Evolutionary conservation across 306 rosid genomes (phyloP), one percentile per base, ranked within the genome.

Genomic region (Cicer judaicum): DNA sequence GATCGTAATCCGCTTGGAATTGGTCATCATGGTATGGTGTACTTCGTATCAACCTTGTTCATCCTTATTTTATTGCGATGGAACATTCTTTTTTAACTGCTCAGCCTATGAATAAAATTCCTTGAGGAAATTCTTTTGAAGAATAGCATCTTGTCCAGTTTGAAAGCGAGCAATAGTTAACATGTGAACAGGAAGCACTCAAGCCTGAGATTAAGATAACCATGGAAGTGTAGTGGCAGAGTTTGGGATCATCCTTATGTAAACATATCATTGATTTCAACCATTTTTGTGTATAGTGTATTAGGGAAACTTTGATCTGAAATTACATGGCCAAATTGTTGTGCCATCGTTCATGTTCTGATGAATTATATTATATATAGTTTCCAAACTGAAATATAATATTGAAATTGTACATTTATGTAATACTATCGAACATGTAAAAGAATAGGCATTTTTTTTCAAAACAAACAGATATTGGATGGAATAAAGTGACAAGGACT

Each of bases 251-350:
- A 62, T 64, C 19, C 41, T 14, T 78, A 36, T 18, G 55, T 74
- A 13, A 59, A 57, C 41, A 49, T 60, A 41, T 49, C 57, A 4
- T 53, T 77, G 41, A 59, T 78, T 19, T 8, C 40, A 42, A 39
- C 72, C 67, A 29, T 44, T 48, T 53, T 78, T 53, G 74, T 78
- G 57, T 71, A 46, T 56, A 59, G 34, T 57, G 63, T 53, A 6
- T 9, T 56, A 49, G 7, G 14, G 53, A 21, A 64, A 39, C 52
- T n/a, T 56, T 77, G 68, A 48, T 59, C 15, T 73, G 18, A 67
- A 44, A 8, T 69, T 56, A 15, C 55, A 4, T n/a, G 16, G 38
- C 48, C 62, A 42, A 7, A 7, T 19, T 63, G 9, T 24, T 64
- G 65, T 50, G 74, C 73, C 39, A 4, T 65, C 55, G 48, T 54